Evolutionary conservation across 139 green algal genomes (phyloP).

Genomic region (Chloropicon primus): DNA sequence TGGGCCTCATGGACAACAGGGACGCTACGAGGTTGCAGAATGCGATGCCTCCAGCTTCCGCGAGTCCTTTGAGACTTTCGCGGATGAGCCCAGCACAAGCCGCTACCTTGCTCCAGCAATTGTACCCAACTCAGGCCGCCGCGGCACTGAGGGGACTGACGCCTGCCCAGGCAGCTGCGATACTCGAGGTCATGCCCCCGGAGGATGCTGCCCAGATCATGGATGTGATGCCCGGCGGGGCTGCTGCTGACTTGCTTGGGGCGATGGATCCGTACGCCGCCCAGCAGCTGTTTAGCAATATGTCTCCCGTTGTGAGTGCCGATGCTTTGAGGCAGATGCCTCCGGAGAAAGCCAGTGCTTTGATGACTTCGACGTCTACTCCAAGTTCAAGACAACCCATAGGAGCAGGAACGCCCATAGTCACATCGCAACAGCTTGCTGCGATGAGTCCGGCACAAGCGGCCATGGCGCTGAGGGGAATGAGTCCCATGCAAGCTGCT

Average conservation of each 20-base stretch:
- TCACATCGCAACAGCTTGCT: not conserved
- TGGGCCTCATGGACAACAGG: not conserved
- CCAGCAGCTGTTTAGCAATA: not conserved
- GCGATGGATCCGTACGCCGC: not conserved
- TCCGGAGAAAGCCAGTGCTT: not conserved
- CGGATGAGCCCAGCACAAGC: not conserved
- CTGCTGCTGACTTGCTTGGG: not conserved
- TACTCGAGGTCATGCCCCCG: not conserved
- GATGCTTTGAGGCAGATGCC: not conserved
- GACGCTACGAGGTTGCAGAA: not conserved
- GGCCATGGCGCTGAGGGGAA: not conserved
- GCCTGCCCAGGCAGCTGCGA: not conserved
- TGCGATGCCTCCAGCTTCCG: not conserved
- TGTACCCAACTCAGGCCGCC: not conserved
- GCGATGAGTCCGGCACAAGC: not conserved
- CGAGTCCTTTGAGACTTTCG: not conserved
- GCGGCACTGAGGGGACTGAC: not conserved
- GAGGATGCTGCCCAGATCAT: not conserved
- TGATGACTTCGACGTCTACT: not conserved
- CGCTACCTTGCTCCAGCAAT: not conserved
- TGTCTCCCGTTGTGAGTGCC: not conserved
- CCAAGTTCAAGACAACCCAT: not conserved
- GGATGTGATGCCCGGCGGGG: not conserved
- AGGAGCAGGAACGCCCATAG: not conserved
- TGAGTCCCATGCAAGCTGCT: not conserved